Evolutionary conservation across 2,329 filamentous ascomycete species (phyloP), one percentile per base, ranked within the genome.

Genomic region (Colletotrichum camelliae): DNA sequence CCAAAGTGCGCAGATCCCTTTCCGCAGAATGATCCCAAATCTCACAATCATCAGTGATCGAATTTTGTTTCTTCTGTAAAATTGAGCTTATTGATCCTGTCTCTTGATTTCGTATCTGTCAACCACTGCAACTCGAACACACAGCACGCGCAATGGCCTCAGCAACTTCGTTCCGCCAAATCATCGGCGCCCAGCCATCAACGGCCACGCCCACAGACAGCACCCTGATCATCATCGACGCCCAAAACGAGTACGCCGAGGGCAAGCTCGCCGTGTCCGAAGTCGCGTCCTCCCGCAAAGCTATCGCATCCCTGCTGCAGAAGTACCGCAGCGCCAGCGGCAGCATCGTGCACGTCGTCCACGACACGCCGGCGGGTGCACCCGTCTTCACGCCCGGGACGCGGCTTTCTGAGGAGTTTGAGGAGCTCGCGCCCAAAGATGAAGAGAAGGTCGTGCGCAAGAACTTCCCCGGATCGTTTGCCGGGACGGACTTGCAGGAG

Each of bases 371-470:
- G 3, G 86, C 88, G 0, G 92, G 91, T 4, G 91, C 93, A 1
- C 93, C 93, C 0, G 86, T 94, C 5, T 94, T 94, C 83, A 94
- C 92, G 0, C 90, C 91, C 0, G 86, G 85, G 5, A 94, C 92
- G 1, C 80, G 86, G 6, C 85, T 94, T 7, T 92, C 90, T 0
- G 85, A 91, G 48, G 90, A 92, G 76, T 93, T 94, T 77, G 85
- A 88, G 1, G 91, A 93, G 78, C 82, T 94, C 55, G 87, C 84
- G 33, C 89, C 92, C 0, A 81, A 85, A 76, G 82, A 86, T 80
- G 88, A 73, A 10, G 93, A 94, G 82, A 90, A 90, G 79, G 81
- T 91, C 2, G 84, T 94, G 24, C 80, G 81, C 61, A 95, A 94
- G 84, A 82, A 88, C 21, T 86, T 88, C 43, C 91, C 93, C 0